Conservation (phyloP, 1,284 basidiomycete genomes). For the Sporisorium sorghi region DNA sequence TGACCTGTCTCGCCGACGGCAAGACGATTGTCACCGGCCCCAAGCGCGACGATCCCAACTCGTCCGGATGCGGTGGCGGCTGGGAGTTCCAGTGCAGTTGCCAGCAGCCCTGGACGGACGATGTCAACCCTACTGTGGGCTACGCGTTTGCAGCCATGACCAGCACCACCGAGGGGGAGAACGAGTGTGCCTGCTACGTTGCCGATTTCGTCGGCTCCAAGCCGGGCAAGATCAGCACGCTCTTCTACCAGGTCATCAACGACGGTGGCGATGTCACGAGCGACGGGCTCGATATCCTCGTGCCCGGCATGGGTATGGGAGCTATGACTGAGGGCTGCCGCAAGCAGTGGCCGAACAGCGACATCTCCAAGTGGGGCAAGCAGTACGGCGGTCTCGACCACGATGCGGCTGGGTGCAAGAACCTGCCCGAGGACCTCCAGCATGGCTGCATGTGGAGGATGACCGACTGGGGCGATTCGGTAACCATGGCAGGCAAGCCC, state of each 20-base stretch:
- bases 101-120: conserved; percentile 47
- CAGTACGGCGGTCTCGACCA: conserved; percentile 41
- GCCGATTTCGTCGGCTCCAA: conserved; percentile 23
- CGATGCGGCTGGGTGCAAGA: conserved; percentile 23
- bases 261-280: conserved; percentile 26
- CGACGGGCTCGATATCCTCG: conserved; percentile 43
- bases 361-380: conserved; percentile 32
- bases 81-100: conserved; percentile 40
- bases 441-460: conserved; percentile 42
- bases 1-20: conserved; percentile 28
- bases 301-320: conserved; percentile 43
- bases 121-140: conserved; percentile 21
- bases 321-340: conserved; percentile 26
- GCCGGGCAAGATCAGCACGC: conserved; percentile 31
- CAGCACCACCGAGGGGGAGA: conserved; percentile 19
- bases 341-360: conserved; percentile 28
- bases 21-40: conserved; percentile 40
- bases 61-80: conserved; percentile 45
- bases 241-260: conserved; percentile 48
- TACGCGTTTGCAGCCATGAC: conserved; percentile 40
- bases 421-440: conserved; percentile 37
- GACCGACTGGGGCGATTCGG: conserved; percentile 38
- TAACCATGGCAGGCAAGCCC: conserved; percentile 20
- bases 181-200: conserved; percentile 36
- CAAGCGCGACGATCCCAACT: conserved; percentile 16